Evolutionary conservation across 2,329 filamentous ascomycete genomes (phyloP).

Genomic region (Blumeriella jaapii): DNA sequence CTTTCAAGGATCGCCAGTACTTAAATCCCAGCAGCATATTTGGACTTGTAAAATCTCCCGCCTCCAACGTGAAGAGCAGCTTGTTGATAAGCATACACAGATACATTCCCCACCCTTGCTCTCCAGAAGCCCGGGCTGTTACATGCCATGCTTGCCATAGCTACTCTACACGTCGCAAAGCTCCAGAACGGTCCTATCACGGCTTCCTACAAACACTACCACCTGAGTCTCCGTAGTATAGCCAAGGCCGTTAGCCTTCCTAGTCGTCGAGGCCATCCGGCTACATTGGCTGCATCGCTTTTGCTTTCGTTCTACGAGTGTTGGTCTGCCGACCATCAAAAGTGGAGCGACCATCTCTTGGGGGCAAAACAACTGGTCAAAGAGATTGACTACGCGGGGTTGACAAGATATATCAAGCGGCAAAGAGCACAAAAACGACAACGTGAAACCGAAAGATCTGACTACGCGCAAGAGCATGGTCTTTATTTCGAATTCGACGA

Average conservation of each 20-base stretch:
- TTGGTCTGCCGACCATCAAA: slow-evolving; percentile 85
- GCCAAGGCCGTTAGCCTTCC: slow-evolving; percentile 63
- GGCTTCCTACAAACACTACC: slow-evolving; percentile 84
- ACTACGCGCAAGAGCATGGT: slow-evolving; percentile 17
- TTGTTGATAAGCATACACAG: slow-evolving; percentile 27
- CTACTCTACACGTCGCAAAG: slow-evolving; percentile 78
- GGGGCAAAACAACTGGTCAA: slow-evolving; percentile 72
- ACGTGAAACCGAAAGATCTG: slow-evolving; percentile 10
- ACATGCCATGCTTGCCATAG: slow-evolving; percentile 80
- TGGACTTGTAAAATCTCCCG: slow-evolving; percentile 44
- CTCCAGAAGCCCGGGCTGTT: slow-evolving; percentile 77
- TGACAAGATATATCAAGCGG: slow-evolving; percentile 59
- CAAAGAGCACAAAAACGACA: slow-evolving; percentile 36
- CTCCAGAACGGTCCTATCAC: slow-evolving; percentile 63
- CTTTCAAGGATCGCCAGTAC: slow-evolving; percentile 48
- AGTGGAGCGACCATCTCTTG: slow-evolving; percentile 88
- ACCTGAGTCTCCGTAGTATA: slow-evolving; percentile 68
- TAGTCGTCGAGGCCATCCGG: slow-evolving; percentile 57
- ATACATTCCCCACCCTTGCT: slow-evolving; percentile 74
- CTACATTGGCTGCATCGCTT: slow-evolving; percentile 79
- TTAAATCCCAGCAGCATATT: slow-evolving; percentile 51
- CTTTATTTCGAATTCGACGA: slow-evolving; percentile 7
- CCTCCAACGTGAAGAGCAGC: not conserved
- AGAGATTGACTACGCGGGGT: slow-evolving; percentile 67
- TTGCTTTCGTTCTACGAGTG: slow-evolving; percentile 88